A percentile compares a stretch with the other conserved stretches of the same genome.
Evolutionary conservation across 148 eudicot species (phyloP).

Genomic region (Camellia japonica): DNA sequence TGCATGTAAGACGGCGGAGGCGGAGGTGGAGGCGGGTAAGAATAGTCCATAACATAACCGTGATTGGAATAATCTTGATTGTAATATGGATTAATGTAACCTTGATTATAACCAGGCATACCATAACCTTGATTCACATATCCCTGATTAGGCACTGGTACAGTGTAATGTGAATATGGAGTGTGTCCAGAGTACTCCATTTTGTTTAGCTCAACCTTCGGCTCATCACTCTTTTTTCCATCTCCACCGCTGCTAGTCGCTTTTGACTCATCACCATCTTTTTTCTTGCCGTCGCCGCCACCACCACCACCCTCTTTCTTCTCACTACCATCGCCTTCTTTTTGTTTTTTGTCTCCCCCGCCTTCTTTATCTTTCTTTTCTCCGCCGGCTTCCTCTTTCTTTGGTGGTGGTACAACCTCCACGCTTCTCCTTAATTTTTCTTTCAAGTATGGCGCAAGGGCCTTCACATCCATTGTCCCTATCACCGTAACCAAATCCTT

Average conservation of each 20-base stretch:
- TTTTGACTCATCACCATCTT: slow-evolving; percentile 24
- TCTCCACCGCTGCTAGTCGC: slow-evolving; percentile 23
- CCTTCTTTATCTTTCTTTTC: slow-evolving; percentile 22
- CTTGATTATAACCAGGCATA: slow-evolving; percentile 1
- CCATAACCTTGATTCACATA: not conserved
- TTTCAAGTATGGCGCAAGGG: slow-evolving; percentile 53
- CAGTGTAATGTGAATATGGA: not conserved
- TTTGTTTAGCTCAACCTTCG: slow-evolving; percentile 41
- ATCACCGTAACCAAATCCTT: slow-evolving; percentile 55
- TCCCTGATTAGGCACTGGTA: too few relatives aligned
- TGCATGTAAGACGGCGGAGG: not conserved
- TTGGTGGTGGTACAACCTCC: slow-evolving; percentile 52
- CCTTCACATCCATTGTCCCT: slow-evolving; percentile 72
- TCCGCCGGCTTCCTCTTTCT: slow-evolving; percentile 43
- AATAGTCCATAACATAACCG: not conserved
- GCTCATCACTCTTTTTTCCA: slow-evolving; percentile 26
- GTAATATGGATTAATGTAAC: not conserved
- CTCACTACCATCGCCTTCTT: slow-evolving; percentile 1
- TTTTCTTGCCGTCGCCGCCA: slow-evolving; percentile 20
- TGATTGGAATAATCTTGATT: slow-evolving; percentile 6
- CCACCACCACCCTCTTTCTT: slow-evolving; percentile 3
- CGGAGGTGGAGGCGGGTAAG: not conserved
- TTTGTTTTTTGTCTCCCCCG: slow-evolving; percentile 11
- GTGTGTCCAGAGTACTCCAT: slow-evolving; percentile 11
- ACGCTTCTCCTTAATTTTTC: slow-evolving; percentile 51